Evolutionary conservation across 257 asterid species (phyloP).

Genomic region (Vinca minor): DNA sequence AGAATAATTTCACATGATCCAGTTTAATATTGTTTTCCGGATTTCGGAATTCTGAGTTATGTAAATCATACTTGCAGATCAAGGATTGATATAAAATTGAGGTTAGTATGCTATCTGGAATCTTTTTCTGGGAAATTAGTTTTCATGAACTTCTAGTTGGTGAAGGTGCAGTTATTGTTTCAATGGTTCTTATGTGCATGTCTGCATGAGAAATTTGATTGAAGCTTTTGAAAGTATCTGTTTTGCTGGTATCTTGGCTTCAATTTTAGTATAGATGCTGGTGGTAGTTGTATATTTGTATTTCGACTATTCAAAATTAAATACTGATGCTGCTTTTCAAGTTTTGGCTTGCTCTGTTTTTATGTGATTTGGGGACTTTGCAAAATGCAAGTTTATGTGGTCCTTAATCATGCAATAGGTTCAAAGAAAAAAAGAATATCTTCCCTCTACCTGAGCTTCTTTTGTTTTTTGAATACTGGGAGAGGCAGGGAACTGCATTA

Average conservation of each 20-base stretch:
- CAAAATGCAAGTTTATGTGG: no score
- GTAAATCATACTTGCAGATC: not conserved
- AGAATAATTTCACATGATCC: not conserved
- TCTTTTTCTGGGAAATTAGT: not conserved
- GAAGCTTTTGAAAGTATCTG: no score
- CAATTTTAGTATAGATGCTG: not conserved
- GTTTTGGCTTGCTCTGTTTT: no score
- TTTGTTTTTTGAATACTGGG: not conserved
- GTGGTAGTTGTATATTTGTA: not conserved
- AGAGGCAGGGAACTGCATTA: not conserved
- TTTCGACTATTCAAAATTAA: not conserved
- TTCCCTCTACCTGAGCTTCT: not conserved
- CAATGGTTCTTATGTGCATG: not conserved
- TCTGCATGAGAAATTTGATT: not conserved
- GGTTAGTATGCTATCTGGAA: not conserved
- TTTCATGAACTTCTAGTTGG: not conserved
- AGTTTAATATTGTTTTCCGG: not conserved
- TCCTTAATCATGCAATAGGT: not conserved
- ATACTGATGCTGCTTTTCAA: not conserved
- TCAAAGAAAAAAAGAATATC: not conserved
- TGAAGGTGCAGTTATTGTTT: not conserved
- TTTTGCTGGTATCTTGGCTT: not conserved
- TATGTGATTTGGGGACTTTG: no score
- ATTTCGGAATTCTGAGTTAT: not conserved
- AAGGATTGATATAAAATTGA: not conserved